phyloP scores from a whole-genome alignment of 2,329 filamentous ascomycete species.

The Chaetomium sp. region DNA sequence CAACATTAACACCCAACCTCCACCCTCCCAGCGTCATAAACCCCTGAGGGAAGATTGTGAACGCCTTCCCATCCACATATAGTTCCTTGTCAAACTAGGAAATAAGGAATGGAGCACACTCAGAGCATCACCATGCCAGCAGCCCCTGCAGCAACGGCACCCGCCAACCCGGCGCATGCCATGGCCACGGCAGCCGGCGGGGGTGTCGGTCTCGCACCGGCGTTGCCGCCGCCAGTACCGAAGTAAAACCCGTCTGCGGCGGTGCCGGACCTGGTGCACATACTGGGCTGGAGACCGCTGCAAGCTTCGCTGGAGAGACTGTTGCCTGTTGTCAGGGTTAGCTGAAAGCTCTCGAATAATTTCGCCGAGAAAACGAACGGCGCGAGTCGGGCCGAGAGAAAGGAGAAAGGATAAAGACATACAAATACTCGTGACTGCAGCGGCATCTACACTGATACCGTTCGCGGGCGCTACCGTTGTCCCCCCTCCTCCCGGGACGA shows the following conservation, averaged over 20 bases:
- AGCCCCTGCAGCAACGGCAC: conserved; percentile 21
- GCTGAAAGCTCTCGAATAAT: background rate
- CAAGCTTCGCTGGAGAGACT: conserved; percentile 50
- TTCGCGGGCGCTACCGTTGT: conserved; percentile 42
- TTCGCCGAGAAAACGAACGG: background rate
- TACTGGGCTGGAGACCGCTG: conserved; percentile 34
- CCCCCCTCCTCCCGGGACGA: conserved; percentile 47
- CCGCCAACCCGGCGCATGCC: conserved; percentile 21
- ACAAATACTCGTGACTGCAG: conserved; percentile 48
- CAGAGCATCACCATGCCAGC: conserved; percentile 15
- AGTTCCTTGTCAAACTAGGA: too few relatives aligned
- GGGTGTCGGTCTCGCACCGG: conserved; percentile 23
- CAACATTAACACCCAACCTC: too few relatives aligned
- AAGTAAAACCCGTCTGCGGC: conserved; percentile 23
- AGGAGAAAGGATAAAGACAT: conserved; percentile 19
- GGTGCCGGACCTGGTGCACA: conserved; percentile 32
- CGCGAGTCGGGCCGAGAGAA: background rate
- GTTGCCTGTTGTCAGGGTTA: conserved; percentile 13
- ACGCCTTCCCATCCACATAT: too few relatives aligned
- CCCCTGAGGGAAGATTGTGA: too few relatives aligned
- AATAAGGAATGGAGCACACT: background rate
- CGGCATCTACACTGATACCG: conserved; percentile 33
- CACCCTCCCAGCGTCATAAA: too few relatives aligned
- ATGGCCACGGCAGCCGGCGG: conserved; percentile 12
- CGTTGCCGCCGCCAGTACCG: conserved; percentile 23